phyloP scores from a whole-genome alignment of 192 early-diverging fungal species.

The Gonapodya prolifera region DNA sequence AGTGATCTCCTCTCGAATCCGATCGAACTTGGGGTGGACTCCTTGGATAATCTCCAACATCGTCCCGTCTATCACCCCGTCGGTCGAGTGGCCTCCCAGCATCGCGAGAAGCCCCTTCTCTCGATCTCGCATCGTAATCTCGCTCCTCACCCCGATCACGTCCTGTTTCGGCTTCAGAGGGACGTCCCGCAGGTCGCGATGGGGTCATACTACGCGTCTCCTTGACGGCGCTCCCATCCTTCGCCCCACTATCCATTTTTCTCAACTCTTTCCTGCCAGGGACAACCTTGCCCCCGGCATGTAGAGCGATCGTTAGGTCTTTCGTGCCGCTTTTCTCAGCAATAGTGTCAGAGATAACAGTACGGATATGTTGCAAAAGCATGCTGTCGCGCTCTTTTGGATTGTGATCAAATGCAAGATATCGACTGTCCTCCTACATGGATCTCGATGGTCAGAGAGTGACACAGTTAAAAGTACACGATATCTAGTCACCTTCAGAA shows the following conservation, averaged over 20 bases:
- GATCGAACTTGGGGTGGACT: no score
- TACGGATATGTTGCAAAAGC: neutral
- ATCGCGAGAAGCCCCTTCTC: no score
- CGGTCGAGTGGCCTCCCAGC: no score
- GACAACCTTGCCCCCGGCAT: neutral
- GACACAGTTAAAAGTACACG: neutral
- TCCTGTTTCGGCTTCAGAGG: no score
- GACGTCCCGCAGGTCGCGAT: no score
- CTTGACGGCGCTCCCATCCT: no score
- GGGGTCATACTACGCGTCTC: no score
- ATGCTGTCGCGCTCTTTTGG: neutral
- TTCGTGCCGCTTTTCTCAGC: neutral
- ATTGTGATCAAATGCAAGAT: neutral
- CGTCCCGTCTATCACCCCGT: no score
- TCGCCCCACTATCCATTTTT: neutral
- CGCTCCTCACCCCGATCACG: no score
- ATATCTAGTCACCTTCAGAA: neutral
- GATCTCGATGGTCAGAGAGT: neutral
- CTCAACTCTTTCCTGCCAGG: neutral
- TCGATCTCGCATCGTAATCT: no score
- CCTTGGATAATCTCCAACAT: no score
- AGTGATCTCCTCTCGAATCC: no score
- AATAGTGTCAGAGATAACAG: neutral
- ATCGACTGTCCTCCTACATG: neutral
- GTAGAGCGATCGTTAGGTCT: neutral